Percentiles rank a stretch among this genome's conserved stretches.
These are phyloP conservation scores for Cystobasidium onofrii DNA, from an alignment of 768 basidiomycete genomes.

Conservation along the genomic window DNA sequence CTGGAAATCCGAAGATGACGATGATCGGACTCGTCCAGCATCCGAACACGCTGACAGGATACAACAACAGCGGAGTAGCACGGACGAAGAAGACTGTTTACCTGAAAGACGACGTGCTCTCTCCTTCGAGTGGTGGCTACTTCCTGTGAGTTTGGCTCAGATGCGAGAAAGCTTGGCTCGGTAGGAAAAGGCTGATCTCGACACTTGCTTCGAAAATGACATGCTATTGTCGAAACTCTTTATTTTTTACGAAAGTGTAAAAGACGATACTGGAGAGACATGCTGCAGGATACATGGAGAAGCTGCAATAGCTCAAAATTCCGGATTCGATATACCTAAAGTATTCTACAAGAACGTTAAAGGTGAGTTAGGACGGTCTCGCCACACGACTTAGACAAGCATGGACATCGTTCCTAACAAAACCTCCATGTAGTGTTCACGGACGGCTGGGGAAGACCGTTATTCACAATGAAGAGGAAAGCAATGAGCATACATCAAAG, in stretches of 20 bases:
- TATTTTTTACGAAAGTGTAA: neutral
- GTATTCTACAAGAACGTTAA: slow-evolving; percentile 3
- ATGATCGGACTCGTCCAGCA: slow-evolving; percentile 1
- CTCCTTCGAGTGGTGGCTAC: neutral
- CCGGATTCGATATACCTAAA: neutral
- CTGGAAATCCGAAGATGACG: neutral
- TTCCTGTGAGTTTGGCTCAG: neutral
- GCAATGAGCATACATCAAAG: neutral
- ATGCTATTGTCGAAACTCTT: no score
- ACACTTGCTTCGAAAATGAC: no score
- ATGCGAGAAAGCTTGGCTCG: neutral
- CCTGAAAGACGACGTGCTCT: neutral
- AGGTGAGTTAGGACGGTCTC: neutral
- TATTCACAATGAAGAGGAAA: slow-evolving; percentile 4
- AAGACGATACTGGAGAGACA: neutral
- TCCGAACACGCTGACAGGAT: neutral
- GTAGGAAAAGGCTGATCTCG: neutral
- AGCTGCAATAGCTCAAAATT: neutral
- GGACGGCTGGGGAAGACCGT: neutral
- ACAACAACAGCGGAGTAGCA: neutral
- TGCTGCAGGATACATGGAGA: slow-evolving; percentile 1
- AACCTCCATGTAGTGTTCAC: neutral
- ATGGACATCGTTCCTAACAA: no score
- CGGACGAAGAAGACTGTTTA: neutral
- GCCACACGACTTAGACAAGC: neutral